Evolutionary conservation across 192 early-diverging fungal species (phyloP).

Genomic region (Backusella westeae): DNA sequence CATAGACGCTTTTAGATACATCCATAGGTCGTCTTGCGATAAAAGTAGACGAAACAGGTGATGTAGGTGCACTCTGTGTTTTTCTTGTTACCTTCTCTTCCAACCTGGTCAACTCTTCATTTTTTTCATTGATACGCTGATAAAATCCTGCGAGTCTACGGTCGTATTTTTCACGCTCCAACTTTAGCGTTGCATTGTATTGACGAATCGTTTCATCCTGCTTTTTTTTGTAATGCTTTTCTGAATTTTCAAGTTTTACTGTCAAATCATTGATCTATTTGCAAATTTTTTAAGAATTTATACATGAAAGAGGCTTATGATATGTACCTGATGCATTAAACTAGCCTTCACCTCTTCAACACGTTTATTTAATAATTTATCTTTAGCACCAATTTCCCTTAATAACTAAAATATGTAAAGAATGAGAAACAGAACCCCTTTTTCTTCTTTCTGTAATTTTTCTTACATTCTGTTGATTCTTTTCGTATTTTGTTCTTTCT

Average conservation of each 20-base stretch:
- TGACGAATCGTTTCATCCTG: neutral
- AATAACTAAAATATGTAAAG: conserved; percentile 6
- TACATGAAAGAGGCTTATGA: neutral
- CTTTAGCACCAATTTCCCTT: neutral
- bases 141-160: neutral
- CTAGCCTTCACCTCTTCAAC: neutral
- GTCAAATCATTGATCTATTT: conserved; percentile 6
- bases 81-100: neutral
- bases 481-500: conserved; percentile 4
- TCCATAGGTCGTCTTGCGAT: neutral
- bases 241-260: neutral
- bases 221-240: neutral
- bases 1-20: neutral
- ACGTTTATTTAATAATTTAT: conserved; percentile 3
- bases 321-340: neutral
- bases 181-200: neutral
- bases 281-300: neutral
- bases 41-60: neutral
- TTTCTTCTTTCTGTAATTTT: neutral
- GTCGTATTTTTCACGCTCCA: conserved; percentile 7
- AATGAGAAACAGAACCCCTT: neutral
- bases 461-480: neutral
- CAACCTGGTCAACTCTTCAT: neutral
- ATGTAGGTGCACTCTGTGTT: conserved; percentile 4
- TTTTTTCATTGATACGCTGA: neutral